These are phyloP conservation scores for Backusella tuberculispora DNA, from an alignment of 192 early-diverging fungal species.

Conservation along the genomic window DNA sequence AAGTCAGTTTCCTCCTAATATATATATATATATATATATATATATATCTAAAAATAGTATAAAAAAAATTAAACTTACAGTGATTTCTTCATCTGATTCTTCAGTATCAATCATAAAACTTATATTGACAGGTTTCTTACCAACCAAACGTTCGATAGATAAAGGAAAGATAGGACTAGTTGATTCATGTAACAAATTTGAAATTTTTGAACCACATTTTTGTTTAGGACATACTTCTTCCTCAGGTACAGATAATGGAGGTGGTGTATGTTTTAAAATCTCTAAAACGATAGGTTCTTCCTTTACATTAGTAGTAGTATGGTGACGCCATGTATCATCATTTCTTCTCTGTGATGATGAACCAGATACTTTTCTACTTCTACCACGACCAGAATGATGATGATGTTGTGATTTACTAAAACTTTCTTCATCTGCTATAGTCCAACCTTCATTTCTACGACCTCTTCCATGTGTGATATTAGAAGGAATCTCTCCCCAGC, in stretches of 20 bases:
- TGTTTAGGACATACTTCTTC: not conserved
- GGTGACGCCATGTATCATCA: constrained; percentile 20
- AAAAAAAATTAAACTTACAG: constrained; percentile 4
- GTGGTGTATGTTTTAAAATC: not conserved
- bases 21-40: too few relatives aligned
- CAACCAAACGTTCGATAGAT: constrained; percentile 12
- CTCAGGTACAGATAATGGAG: not conserved
- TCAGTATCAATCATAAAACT: constrained; percentile 27
- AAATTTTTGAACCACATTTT: not conserved
- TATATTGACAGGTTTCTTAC: constrained; percentile 19
- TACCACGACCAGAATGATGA: constrained; percentile 8
- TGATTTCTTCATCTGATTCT: constrained; percentile 22
- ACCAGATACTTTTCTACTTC: constrained; percentile 6
- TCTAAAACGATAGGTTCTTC: not conserved
- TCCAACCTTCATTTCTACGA: constrained; percentile 10
- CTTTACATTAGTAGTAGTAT: not conserved
- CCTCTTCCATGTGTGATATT: not conserved
- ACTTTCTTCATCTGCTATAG: not conserved
- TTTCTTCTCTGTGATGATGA: not conserved
- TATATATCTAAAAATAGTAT: too few relatives aligned
- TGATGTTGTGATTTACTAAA: not conserved
- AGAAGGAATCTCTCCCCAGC: not conserved
- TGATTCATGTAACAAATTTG: constrained; percentile 10
- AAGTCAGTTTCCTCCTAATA: not conserved
- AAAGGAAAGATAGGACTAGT: constrained; percentile 25